Evolutionary conservation across 2,329 filamentous ascomycete genomes (phyloP).

Genomic region (Calonectria henricotiae): DNA sequence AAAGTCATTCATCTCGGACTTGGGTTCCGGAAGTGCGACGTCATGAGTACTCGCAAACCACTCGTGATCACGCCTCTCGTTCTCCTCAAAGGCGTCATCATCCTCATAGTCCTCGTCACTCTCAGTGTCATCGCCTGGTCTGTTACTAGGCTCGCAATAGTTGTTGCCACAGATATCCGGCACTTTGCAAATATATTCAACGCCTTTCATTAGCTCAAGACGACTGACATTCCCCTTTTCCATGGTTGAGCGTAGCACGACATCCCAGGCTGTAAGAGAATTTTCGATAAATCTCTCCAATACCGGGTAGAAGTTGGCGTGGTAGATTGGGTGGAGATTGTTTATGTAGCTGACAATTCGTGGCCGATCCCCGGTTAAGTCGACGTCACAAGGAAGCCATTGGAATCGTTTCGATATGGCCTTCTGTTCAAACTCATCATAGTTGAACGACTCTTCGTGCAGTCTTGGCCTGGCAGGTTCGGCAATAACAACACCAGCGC

Average conservation of each 20-base stretch:
- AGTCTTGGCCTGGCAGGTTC: not conserved
- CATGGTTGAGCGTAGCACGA: slow-evolving; percentile 54
- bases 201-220: slow-evolving; percentile 32
- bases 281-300: slow-evolving; percentile 62
- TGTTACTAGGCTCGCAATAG: not conserved
- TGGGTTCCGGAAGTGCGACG: slow-evolving; percentile 41
- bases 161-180: slow-evolving; percentile 41
- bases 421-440: not conserved
- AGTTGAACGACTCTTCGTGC: rapidly evolving
- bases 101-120: slow-evolving; percentile 19
- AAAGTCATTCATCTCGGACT: slow-evolving; percentile 4
- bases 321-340: slow-evolving; percentile 65
- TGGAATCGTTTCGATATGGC: slow-evolving; percentile 55
- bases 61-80: slow-evolving; percentile 45
- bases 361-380: slow-evolving; percentile 57
- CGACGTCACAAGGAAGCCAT: slow-evolving; percentile 68
- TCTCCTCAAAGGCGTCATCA: slow-evolving; percentile 42
- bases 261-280: slow-evolving; percentile 65
- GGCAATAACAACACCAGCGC: slow-evolving; percentile 49
- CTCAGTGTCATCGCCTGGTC: slow-evolving; percentile 40
- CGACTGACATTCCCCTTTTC: slow-evolving; percentile 51
- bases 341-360: slow-evolving; percentile 70
- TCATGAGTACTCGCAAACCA: slow-evolving; percentile 56
- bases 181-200: slow-evolving; percentile 42
- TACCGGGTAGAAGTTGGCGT: slow-evolving; percentile 60